These are phyloP conservation scores for Phytopythium vexans DNA, from an alignment of 352 stramenopile species.

Conservation along the genomic window DNA sequence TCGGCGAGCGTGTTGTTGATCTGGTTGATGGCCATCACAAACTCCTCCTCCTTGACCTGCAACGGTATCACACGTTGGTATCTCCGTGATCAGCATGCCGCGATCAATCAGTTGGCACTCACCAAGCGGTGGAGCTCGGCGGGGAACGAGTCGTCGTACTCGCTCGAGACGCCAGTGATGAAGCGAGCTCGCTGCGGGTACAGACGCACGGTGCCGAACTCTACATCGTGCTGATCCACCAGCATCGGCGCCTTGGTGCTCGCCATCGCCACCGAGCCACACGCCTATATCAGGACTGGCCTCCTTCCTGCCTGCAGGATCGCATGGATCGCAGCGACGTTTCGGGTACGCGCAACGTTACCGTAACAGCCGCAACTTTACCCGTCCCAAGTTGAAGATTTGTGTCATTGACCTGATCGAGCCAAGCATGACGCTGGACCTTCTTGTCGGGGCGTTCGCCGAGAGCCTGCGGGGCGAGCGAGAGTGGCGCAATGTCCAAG, in stretches of 20 bases:
- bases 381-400: too few relatives aligned
- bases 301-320: background rate
- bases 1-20: slow-evolving; percentile 85
- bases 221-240: slow-evolving; percentile 7
- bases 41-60: slow-evolving; percentile 53
- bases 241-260: slow-evolving; percentile 2
- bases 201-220: slow-evolving; percentile 42
- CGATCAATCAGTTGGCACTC: background rate
- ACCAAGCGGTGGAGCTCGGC: slow-evolving; percentile 52
- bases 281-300: background rate
- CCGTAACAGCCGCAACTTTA: background rate
- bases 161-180: slow-evolving; percentile 58
- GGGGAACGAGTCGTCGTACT: slow-evolving; percentile 77
- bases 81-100: background rate
- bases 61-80: background rate
- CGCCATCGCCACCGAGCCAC: background rate
- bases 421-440: background rate
- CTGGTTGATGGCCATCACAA: slow-evolving; percentile 73
- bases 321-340: background rate
- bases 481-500: slow-evolving; percentile 66
- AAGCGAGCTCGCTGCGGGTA: slow-evolving; percentile 62
- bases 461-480: slow-evolving; percentile 36
- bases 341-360: slow-evolving; percentile 2
- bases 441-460: slow-evolving; percentile 5
- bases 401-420: background rate